Percentiles rank a stretch among this genome's conserved stretches.
Conservation (phyloP, 2,329 filamentous ascomycete species). For the Aspergillus carbonarius region DNA sequence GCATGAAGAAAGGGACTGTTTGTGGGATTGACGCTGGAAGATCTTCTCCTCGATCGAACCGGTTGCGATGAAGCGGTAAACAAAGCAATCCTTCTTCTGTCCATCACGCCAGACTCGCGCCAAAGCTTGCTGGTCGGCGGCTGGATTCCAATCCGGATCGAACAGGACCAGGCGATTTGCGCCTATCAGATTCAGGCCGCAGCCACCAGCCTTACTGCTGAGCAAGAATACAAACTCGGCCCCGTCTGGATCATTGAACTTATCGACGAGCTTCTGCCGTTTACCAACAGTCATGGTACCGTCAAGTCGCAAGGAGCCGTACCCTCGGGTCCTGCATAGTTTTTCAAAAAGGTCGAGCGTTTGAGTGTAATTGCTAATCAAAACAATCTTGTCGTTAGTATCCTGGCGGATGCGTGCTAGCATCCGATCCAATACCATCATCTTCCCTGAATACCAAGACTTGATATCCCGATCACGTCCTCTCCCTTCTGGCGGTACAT, state of each 20-base stretch:
- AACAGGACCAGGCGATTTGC: slow-evolving; percentile 94
- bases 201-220: slow-evolving; percentile 94
- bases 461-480: slow-evolving; percentile 91
- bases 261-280: slow-evolving; percentile 93
- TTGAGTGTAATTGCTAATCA: slow-evolving; percentile 98
- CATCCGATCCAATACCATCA: slow-evolving; percentile 98
- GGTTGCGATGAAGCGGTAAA: slow-evolving; percentile 98
- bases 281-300: slow-evolving; percentile 98
- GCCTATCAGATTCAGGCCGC: slow-evolving; percentile 92
- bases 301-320: slow-evolving; percentile 85
- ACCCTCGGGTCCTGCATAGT: slow-evolving; percentile 79
- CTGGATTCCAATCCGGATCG: slow-evolving; percentile 97
- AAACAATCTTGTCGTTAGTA: slow-evolving; percentile 97
- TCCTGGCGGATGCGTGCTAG: slow-evolving; percentile 90
- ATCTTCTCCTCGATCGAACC: slow-evolving; percentile 99
- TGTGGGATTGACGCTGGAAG: slow-evolving; percentile 97
- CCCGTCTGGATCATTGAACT: slow-evolving; percentile 91
- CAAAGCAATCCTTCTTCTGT: slow-evolving; percentile 98
- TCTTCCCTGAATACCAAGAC: slow-evolving; percentile 96
- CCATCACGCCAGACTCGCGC: slow-evolving; percentile 98
- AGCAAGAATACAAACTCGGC: slow-evolving; percentile 93
- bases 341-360: slow-evolving; percentile 93
- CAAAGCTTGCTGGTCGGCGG: slow-evolving; percentile 93
- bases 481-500: slow-evolving; percentile 79
- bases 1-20: slow-evolving; percentile 92